These are phyloP conservation scores for Zasmidium cellare DNA, from an alignment of 2,329 filamentous ascomycete genomes.

Conservation along the genomic window DNA sequence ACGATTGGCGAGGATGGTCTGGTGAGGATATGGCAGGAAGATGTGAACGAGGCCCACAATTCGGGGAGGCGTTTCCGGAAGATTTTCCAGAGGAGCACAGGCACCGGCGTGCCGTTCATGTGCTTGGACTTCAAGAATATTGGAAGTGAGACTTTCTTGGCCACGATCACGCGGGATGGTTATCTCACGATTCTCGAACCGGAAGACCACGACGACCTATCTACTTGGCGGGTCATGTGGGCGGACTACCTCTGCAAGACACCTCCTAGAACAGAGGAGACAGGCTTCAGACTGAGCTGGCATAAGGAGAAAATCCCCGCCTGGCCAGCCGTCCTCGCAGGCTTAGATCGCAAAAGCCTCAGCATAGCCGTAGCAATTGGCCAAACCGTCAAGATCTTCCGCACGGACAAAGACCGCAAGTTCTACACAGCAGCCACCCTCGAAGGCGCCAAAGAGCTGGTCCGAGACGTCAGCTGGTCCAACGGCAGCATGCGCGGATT, in stretches of 20 bases:
- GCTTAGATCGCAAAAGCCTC: constrained; percentile 76
- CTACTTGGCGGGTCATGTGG: constrained; percentile 73
- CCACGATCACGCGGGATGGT: constrained; percentile 80
- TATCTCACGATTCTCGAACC: constrained; percentile 80
- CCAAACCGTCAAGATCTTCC: constrained; percentile 78
- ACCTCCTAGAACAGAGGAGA: constrained; percentile 79
- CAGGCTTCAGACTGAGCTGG: constrained; percentile 81
- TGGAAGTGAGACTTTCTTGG: constrained; percentile 80
- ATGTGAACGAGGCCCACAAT: constrained; percentile 72
- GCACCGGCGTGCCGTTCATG: constrained; percentile 69
- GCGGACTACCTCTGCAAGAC: constrained; percentile 71
- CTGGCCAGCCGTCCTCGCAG: constrained; percentile 74
- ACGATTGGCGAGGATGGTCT: constrained; percentile 87
- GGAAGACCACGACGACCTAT: constrained; percentile 76
- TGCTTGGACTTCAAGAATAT: constrained; percentile 87
- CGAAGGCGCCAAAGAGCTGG: constrained; percentile 69
- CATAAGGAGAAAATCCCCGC: constrained; percentile 84
- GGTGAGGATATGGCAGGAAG: constrained; percentile 91
- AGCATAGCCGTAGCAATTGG: constrained; percentile 84
- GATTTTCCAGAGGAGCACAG: constrained; percentile 61
- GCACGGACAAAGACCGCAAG: constrained; percentile 71
- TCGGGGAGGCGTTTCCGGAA: constrained; percentile 78
- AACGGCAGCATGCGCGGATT: constrained; percentile 87
- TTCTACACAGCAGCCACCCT: constrained; percentile 85
- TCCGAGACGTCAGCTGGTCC: constrained; percentile 85